Evolutionary conservation across 164 flowering plant species (phyloP), one percentile per base, ranked within the genome.

Genomic region (Litsea cubeba): DNA sequence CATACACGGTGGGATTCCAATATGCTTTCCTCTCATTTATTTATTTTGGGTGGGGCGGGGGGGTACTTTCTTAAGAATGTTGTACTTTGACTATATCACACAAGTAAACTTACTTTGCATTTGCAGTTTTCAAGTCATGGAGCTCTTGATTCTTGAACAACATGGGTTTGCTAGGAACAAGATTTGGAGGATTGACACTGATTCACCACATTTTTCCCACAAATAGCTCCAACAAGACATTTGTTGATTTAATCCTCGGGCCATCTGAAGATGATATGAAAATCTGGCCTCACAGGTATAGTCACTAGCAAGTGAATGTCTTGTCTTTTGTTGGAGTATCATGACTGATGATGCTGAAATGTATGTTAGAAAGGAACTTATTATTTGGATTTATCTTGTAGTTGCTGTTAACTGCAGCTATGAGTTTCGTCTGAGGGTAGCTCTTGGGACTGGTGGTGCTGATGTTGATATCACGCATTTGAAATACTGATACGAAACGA

Each of bases 101-200:
- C 35, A 25, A 65, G 18, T 24, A 15, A 46, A 46, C 50, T 18
- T 25, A 49, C 60, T 50, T 69, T 25, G 30, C 63, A 22, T 72
- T 40, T 86, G 84, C 89, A 95, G 99, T 93, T 91, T 73, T 72
- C 79, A n/a, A 85, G 81, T 79, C 85, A 58, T 76, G 98, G 98
- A 58, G 12, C 89, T 80, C 90, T 91, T 73, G 97, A 93, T 89
- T 80, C 90, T 91, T 73, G 97, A 93, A 74, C 77, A 70, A 30
- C 98, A 93, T 92, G 98, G 99, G 65, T 95, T 93, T 88, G 99
- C 97, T 24, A 93, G 98, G 83, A 95, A 90, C 84, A 87, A 88
- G 81, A 35, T 88, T 68, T 95, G 99, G 99, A 82, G 74, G 76
- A 80, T 92, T 79, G 99, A 95, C 65, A 60, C 74, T 72, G 90